Percentiles rank a stretch among this genome's conserved stretches.
These are phyloP conservation scores for Trichomonas tenax DNA, from an alignment of 208 protist genomes.

Conservation along the genomic window DNA sequence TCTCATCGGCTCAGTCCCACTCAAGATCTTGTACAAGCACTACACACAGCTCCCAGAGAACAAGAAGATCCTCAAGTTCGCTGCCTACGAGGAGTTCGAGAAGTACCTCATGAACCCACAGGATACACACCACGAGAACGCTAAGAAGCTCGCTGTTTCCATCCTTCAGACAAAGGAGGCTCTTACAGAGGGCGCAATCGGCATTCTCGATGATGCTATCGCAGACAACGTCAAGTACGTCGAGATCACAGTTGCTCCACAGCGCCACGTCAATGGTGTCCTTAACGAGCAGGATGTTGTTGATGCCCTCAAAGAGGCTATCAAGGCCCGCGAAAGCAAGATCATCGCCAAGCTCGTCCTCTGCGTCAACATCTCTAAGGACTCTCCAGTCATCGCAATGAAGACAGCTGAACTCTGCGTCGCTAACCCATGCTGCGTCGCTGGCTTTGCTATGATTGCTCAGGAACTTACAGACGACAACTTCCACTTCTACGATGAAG, in stretches of 20 bases:
- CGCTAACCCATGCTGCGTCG: neutral
- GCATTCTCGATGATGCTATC: neutral
- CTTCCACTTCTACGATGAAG: neutral
- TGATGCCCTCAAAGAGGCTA: neutral
- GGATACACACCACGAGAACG: neutral
- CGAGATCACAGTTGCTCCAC: neutral
- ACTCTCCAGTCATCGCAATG: neutral
- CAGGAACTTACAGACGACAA: neutral
- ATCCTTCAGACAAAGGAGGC: neutral
- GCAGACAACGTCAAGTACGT: neutral
- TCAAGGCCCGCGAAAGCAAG: neutral
- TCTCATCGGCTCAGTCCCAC: neutral
- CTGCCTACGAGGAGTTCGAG: neutral
- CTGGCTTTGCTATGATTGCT: neutral
- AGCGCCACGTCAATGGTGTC: neutral
- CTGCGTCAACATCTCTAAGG: neutral
- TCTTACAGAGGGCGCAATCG: neutral
- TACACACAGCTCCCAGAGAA: neutral
- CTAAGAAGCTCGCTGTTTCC: neutral
- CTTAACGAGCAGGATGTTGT: neutral
- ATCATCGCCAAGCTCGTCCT: neutral
- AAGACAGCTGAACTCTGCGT: neutral
- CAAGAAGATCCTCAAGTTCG: neutral
- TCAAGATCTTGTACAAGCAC: neutral
- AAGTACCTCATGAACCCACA: neutral